Evolutionary conservation across 805 yeast genomes (phyloP), one percentile per base, ranked within the genome.

Genomic region (Nakazawaea laoshanensis): DNA sequence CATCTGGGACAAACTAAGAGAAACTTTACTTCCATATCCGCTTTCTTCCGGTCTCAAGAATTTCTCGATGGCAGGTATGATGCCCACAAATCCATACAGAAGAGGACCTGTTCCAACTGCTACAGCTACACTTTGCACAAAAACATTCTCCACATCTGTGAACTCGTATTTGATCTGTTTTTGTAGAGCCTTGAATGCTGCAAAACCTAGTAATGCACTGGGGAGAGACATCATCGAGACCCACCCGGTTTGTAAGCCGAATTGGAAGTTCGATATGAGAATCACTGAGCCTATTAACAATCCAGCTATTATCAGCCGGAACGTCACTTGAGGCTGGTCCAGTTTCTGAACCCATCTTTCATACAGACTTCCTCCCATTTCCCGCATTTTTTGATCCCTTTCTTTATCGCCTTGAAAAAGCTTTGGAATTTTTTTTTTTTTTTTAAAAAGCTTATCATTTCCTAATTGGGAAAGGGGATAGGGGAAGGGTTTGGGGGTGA

Each of bases 181-280:
- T 16, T 64, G 62, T 3, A 79, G 45, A 4, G 74, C 58, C 45
- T 77, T 84, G 62, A 88, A 89, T 13, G 82, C 61, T 1, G 96
- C 81, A 52, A 76, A 88, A 0, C 94, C 96, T 17, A 89, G 57
- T 33, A 89, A 56, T 0, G 97, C 96, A 4, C 95, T 80, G 0
- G 98, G 97, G 35, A 89, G 62, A 15, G 95, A 83, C 98, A 89
- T 92, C 98, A 89, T 89, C 8, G 96, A 86, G 5, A 92, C 96
- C 98, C 98, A 89, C 2, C 98, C 98, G 0, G 96, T 89, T 51
- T 89, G 98, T 14, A 89, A 62, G 1, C 97, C 98, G 52, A 89
- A 89, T 52, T 89, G 97, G 59, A 92, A 92, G 55, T 89, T 89
- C 4, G 96, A 85, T 12, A 87, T 63, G 17, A 92, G 63, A 20